Evolutionary conservation across 768 basidiomycete species (phyloP), one percentile per base, ranked within the genome.

Genomic region (Hygrocybe punicea): DNA sequence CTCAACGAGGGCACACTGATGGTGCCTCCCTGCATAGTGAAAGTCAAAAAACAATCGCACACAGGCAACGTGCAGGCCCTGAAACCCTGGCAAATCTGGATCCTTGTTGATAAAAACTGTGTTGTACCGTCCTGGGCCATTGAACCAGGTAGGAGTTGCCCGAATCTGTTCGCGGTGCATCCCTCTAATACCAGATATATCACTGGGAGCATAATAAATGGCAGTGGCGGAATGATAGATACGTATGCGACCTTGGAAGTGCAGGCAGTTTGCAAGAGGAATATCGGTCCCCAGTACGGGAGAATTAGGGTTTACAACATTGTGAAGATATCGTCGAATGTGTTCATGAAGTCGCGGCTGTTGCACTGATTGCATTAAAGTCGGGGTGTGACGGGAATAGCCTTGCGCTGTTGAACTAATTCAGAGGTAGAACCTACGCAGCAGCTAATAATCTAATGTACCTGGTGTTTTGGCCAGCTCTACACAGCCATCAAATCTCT

Each of bases 81-180:
- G 49, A 10, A 65, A 58, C 2, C 65, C 65, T 19, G 55, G 16
- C 4, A n/a, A 4, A 1, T 40, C 46, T 7, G 45, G 17, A 53
- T 66, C 63, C 23, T 50, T 59, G 6, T 63, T 58, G 10, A 66
- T 44, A 19, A 70, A 60, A 3, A 63, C 62, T 13, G 55, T 61
- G 42, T 72, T 65, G 42, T 61, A 58, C 4, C 61, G 46, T 3
- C 60, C 33, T 24, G 53, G 56, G 7, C 58, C 58, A 1, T 57
- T 58, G 23, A 39, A 44, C 69, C 70, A 72, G 6, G 59, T 49
- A 8, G 66, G 63, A 7, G 42, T 61, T 1, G 56, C 55, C 3
- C 62, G 58, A 11, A 70, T 71, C 11, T 51, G 50, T 49, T 72
- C 71, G 7, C 58, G 59, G 24, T 62, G 61, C 70, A 71, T 71